A percentile compares a stretch with the other conserved stretches of the same genome.
These are phyloP conservation scores for Halenospora varia DNA, from an alignment of 495 filamentous ascomycete genomes.

Conservation along the genomic window DNA sequence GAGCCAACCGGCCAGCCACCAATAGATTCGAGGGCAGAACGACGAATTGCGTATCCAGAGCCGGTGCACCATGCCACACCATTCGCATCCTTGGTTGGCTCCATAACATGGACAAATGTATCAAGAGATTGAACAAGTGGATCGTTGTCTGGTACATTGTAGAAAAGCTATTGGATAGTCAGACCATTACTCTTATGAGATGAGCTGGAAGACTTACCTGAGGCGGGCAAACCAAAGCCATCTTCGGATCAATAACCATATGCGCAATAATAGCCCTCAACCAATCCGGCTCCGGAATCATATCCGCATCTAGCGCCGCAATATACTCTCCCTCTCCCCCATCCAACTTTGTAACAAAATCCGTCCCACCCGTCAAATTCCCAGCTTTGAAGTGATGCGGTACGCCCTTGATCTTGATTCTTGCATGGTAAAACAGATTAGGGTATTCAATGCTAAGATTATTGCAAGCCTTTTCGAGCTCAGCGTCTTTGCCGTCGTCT, in stretches of 20 bases:
- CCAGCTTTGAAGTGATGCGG: slow-evolving; percentile 54
- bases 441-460: slow-evolving; percentile 25
- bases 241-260: slow-evolving; percentile 39
- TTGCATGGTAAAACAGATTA: slow-evolving; percentile 43
- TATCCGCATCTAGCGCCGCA: slow-evolving; percentile 51
- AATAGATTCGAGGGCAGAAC: slow-evolving; percentile 45
- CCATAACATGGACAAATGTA: slow-evolving; percentile 44
- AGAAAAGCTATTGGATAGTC: slow-evolving; percentile 34
- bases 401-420: slow-evolving; percentile 37
- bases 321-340: slow-evolving; percentile 44
- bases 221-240: slow-evolving; percentile 47
- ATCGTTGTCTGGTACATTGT: slow-evolving; percentile 48
- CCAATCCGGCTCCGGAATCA: slow-evolving; percentile 54
- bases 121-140: slow-evolving; percentile 45
- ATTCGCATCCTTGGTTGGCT: slow-evolving; percentile 47
- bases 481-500: slow-evolving; percentile 43
- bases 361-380: slow-evolving; percentile 47
- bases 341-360: slow-evolving; percentile 29
- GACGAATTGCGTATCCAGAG: slow-evolving; percentile 47
- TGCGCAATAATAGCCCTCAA: slow-evolving; percentile 46
- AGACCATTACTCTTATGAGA: too few species aligned
- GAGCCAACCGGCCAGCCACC: slow-evolving; percentile 46
- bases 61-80: slow-evolving; percentile 49
- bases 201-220: slow-evolving; percentile 26
- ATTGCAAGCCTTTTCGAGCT: slow-evolving; percentile 31